Conservation (phyloP, 208 protist species). For the Tritrichomonas musculus region DNA sequence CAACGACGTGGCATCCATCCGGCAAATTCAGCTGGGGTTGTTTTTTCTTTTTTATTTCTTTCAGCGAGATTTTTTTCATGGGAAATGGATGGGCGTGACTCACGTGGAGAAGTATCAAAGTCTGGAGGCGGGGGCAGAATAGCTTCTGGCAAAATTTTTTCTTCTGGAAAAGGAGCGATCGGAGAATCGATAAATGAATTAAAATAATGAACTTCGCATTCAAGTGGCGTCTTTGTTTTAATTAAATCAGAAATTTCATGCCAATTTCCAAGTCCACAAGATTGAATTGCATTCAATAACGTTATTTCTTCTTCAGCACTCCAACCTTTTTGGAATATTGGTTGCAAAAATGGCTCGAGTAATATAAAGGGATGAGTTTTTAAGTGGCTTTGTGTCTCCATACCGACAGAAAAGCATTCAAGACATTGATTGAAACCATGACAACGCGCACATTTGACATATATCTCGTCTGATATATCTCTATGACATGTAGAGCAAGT, state of each 20-base stretch:
- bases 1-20: slow-evolving; percentile 2
- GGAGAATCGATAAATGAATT: not conserved
- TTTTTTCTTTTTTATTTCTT: slow-evolving; percentile 1
- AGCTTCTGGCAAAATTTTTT: not conserved
- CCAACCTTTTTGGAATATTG: not conserved
- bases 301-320: not conserved
- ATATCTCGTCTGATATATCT: not conserved
- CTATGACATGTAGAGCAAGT: not conserved
- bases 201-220: slow-evolving; percentile 29
- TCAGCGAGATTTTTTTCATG: slow-evolving; percentile 28
- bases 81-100: not conserved
- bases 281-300: not conserved
- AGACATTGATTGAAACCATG: not conserved
- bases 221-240: not conserved
- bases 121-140: not conserved
- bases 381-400: not conserved
- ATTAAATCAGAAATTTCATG: not conserved
- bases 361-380: not conserved
- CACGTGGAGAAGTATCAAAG: not conserved
- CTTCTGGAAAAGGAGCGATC: not conserved
- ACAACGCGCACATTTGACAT: not conserved
- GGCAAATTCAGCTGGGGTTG: slow-evolving; percentile 17
- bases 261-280: slow-evolving; percentile 6
- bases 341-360: not conserved
- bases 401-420: slow-evolving; percentile 2